Base-by-base conservation (phyloP, 257 asterid species). In the Euphrasia confusa region DNA sequence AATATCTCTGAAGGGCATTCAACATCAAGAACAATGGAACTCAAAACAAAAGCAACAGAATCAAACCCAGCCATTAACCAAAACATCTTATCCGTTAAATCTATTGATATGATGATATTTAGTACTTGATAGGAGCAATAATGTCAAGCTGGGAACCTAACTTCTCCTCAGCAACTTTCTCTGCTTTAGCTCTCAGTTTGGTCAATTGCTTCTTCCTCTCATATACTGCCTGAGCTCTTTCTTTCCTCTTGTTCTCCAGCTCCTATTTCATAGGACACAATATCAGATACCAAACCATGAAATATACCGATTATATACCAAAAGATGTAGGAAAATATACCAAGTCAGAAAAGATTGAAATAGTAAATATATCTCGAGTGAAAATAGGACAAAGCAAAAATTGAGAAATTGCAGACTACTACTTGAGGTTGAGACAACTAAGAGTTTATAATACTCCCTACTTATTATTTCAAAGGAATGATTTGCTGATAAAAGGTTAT, bases 111-210 rank as follows among this genome's bases (percentile, higher is more conserved):
- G 49, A 11, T 35, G 42, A 37, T 11, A 18, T 13, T 75, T 40
- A 78, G 24, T 78, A 78, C 78, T 75, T 69, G 69, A 75, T 72
- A 0, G 78, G 76, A 26, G 80, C 63, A 58, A 78, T 71, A n/a
- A 79, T 40, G 7, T 72, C 78, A 3, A 79, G 78, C 53, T 75
- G 78, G 9, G 61, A 30, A 55, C 81, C 79, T 1, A 79, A 77
- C 68, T 79, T 75, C 78, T 79, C 81, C 6, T 75, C 78, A 45
- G 84, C 84, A 64, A 58, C 65, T 69, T 79, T 79, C 54, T 71
- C 84, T 0, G 84, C 84, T 30, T 75, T 73, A 3, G 67, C 54
- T 61, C 81, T 67, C 66, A 79, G 47, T 71, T 79, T 79, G 3
- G 58, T 56, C 67, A 79, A 44, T 59, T 75, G 81, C 70, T 79